phyloP scores from a whole-genome alignment of 2,329 filamentous ascomycete species.

The Aspergillus sp. region DNA sequence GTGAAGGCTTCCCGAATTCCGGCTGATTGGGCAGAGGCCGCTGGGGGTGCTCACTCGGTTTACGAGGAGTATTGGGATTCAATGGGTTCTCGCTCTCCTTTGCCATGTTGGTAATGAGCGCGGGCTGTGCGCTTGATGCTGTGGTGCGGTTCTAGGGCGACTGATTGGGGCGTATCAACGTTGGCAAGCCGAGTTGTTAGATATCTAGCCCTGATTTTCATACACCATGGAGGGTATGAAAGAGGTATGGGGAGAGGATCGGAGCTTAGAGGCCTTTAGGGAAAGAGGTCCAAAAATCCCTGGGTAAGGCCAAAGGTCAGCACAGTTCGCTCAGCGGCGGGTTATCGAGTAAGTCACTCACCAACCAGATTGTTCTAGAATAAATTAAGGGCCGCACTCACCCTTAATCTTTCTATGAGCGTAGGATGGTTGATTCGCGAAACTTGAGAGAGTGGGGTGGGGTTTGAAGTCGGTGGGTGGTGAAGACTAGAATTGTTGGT shows the following conservation, averaged over 20 bases:
- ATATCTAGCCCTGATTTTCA: neutral
- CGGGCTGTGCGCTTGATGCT: neutral
- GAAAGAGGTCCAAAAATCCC: neutral
- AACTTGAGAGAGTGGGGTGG: neutral
- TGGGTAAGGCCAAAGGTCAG: neutral
- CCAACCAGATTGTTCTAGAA: neutral
- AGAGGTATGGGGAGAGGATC: too few species aligned
- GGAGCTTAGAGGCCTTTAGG: too few species aligned
- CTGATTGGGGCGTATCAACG: neutral
- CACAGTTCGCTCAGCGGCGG: neutral
- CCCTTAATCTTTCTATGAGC: neutral
- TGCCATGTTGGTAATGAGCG: constrained; percentile 43
- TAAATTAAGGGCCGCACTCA: neutral
- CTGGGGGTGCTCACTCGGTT: constrained; percentile 32
- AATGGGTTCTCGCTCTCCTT: constrained; percentile 49
- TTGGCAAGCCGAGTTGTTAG: neutral
- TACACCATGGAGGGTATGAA: neutral
- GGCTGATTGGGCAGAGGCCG: constrained; percentile 39
- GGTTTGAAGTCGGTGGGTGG: constrained; percentile 6
- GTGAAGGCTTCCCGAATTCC: constrained; percentile 60
- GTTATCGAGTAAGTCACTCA: too few species aligned
- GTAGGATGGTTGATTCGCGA: neutral
- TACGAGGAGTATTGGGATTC: constrained; percentile 33
- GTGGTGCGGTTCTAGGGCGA: neutral
- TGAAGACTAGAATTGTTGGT: constrained; percentile 11